Evolutionary conservation across 1,139 yeast genomes (phyloP).

Genomic region (Kurtzmaniella natalensis): DNA sequence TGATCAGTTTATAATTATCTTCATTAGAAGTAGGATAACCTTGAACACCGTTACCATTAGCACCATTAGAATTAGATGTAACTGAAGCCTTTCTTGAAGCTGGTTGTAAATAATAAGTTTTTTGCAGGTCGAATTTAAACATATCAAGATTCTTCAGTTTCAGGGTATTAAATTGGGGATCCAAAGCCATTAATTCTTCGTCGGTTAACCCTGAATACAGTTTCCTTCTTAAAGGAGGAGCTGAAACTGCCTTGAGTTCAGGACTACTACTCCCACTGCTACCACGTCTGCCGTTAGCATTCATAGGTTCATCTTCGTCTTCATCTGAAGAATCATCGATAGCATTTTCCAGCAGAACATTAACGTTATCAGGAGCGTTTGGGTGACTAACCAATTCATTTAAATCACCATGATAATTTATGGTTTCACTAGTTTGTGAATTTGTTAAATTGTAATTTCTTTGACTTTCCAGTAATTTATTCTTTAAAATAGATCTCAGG

Average conservation of each 20-base stretch:
- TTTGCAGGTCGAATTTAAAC: slow-evolving; percentile 39
- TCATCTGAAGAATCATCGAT: slow-evolving; percentile 5
- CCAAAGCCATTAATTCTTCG: slow-evolving; percentile 59
- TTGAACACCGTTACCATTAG: slow-evolving; percentile 5
- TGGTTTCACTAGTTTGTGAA: slow-evolving; percentile 10
- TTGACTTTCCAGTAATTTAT: slow-evolving; percentile 31
- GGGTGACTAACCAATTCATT: slow-evolving; percentile 20
- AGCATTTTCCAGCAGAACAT: slow-evolving; percentile 6
- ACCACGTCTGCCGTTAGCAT: neutral
- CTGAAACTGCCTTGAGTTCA: too few species aligned
- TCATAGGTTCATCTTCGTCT: slow-evolving; percentile 9
- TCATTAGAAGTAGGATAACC: slow-evolving; percentile 34
- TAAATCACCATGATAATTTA: slow-evolving; percentile 21
- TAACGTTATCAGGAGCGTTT: too few species aligned
- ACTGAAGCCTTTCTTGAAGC: slow-evolving; percentile 2
- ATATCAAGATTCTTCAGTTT: slow-evolving; percentile 27
- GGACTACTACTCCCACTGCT: slow-evolving; percentile 4
- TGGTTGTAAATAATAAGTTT: slow-evolving; percentile 32
- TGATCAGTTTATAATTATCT: slow-evolving; percentile 37
- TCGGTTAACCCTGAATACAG: slow-evolving; percentile 61
- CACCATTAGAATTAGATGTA: neutral
- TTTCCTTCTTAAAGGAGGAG: slow-evolving; percentile 34
- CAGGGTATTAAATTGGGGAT: slow-evolving; percentile 45
- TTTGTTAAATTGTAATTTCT: slow-evolving; percentile 19
- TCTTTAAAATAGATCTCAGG: slow-evolving; percentile 37